These are phyloP conservation scores for Cryptococcus sp. DNA, from an alignment of 1,284 basidiomycete genomes.

Conservation along the genomic window DNA sequence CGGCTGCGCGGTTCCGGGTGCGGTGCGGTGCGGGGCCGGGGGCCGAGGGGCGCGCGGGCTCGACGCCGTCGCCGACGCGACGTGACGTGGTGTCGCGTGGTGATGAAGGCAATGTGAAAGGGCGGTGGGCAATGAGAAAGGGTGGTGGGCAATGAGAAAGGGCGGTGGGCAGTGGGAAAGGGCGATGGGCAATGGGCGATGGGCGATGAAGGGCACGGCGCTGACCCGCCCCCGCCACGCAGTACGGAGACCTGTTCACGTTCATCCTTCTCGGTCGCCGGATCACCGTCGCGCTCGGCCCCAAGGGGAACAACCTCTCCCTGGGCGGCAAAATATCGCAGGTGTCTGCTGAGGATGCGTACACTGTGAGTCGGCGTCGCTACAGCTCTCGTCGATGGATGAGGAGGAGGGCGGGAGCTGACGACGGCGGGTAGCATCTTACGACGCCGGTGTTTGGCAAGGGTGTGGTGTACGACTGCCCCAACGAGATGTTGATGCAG, in stretches of 20 bases:
- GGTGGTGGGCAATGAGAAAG: no score
- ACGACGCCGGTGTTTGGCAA: slow-evolving; percentile 94
- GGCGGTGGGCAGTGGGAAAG: no score
- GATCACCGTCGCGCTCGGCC: slow-evolving; percentile 86
- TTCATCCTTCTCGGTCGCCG: slow-evolving; percentile 84
- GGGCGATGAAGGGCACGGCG: not conserved
- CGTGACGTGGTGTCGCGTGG: no score
- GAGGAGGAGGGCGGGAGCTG: not conserved
- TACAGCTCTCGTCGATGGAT: not conserved
- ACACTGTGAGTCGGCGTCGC: slow-evolving; percentile 62
- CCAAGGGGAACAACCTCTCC: slow-evolving; percentile 91
- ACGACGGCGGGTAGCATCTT: slow-evolving; percentile 58
- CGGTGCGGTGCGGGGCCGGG: no score
- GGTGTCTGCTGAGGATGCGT: slow-evolving; percentile 94
- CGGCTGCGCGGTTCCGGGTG: no score
- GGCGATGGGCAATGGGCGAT: no score
- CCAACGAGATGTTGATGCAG: slow-evolving; percentile 97
- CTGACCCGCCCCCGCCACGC: slow-evolving; percentile 3
- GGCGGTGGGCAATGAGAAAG: no score
- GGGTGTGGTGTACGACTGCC: slow-evolving; percentile 96
- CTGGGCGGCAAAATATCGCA: slow-evolving; percentile 89
- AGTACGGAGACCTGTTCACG: slow-evolving; percentile 81
- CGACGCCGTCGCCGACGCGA: no score
- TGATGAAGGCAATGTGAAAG: no score
- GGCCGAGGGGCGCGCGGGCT: no score